Evolutionary conservation across 208 protist species (phyloP).

Genomic region (Leishmania tropica): DNA sequence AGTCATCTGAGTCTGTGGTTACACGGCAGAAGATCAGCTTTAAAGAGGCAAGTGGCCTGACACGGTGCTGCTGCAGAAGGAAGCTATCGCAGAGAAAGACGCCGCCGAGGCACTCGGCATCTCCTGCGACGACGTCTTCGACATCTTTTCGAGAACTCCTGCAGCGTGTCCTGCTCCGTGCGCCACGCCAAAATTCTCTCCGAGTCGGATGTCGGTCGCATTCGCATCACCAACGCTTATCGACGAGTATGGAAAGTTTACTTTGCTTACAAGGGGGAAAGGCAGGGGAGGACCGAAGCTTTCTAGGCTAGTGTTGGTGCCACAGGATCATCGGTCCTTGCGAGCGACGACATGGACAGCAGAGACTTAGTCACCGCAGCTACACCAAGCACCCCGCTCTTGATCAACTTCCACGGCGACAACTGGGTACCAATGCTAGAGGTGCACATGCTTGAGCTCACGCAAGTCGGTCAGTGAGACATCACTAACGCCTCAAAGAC

Average conservation of each 20-base stretch:
- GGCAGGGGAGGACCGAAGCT: not conserved
- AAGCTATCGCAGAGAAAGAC: conserved; percentile 31
- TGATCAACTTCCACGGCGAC: conserved; percentile 15
- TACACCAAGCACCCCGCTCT: not conserved
- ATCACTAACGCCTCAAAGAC: conserved; percentile 12
- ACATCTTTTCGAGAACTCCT: conserved; percentile 25
- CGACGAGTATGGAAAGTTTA: conserved; percentile 39
- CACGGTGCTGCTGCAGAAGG: conserved; percentile 22
- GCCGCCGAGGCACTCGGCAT: conserved; percentile 24
- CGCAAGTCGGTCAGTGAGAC: conserved; percentile 19
- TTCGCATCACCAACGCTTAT: conserved; percentile 27
- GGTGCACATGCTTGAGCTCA: not conserved
- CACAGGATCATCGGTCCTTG: not conserved
- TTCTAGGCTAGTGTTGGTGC: not conserved
- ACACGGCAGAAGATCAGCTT: conserved; percentile 57
- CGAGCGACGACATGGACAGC: not conserved
- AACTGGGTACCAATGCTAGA: conserved; percentile 11
- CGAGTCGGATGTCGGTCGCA: conserved; percentile 27
- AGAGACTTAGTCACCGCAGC: not conserved
- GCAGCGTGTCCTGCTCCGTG: conserved; percentile 47
- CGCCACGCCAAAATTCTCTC: conserved; percentile 31
- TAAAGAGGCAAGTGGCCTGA: conserved; percentile 43
- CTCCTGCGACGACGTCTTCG: conserved; percentile 37
- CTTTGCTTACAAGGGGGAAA: conserved; percentile 19
- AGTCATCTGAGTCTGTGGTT: conserved; percentile 15